These are phyloP conservation scores for Dothistroma pini DNA, from an alignment of 2,329 filamentous ascomycete genomes.

Conservation along the genomic window DNA sequence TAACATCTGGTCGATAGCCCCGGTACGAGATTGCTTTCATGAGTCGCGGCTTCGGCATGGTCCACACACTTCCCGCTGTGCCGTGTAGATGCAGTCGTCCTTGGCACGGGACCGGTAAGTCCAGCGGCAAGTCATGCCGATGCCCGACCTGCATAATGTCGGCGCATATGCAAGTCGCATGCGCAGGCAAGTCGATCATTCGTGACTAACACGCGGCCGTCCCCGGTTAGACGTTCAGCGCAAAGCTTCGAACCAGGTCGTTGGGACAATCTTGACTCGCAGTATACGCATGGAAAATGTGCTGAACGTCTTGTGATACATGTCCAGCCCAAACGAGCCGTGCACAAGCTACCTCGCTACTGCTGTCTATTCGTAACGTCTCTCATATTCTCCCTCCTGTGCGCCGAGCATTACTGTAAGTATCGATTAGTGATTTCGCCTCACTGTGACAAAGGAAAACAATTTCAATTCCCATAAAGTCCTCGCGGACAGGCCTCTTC, in stretches of 20 bases:
- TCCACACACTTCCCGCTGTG: not conserved
- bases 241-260: not conserved
- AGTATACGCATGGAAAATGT: not conserved
- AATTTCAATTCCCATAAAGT: constrained; percentile 8
- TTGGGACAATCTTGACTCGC: not conserved
- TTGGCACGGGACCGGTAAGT: not conserved
- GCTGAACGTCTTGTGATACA: constrained; percentile 3
- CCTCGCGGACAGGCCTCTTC: constrained; percentile 25
- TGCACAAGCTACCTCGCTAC: not conserved
- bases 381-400: not conserved
- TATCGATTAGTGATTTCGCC: not conserved
- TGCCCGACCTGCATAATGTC: constrained; percentile 1
- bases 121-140: not conserved
- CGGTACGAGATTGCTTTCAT: too few relatives aligned
- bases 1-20: not conserved
- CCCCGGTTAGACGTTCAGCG: not conserved
- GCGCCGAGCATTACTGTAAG: constrained; percentile 4
- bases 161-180: not conserved
- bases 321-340: not conserved
- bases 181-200: not conserved
- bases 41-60: not conserved
- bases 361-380: not conserved
- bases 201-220: not conserved
- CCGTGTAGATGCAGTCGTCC: not conserved
- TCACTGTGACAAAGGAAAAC: not conserved